A percentile compares a stretch with the other conserved stretches of the same genome.
These are phyloP conservation scores for Taphrina populina DNA, from an alignment of 1,139 yeast species.

Conservation along the genomic window DNA sequence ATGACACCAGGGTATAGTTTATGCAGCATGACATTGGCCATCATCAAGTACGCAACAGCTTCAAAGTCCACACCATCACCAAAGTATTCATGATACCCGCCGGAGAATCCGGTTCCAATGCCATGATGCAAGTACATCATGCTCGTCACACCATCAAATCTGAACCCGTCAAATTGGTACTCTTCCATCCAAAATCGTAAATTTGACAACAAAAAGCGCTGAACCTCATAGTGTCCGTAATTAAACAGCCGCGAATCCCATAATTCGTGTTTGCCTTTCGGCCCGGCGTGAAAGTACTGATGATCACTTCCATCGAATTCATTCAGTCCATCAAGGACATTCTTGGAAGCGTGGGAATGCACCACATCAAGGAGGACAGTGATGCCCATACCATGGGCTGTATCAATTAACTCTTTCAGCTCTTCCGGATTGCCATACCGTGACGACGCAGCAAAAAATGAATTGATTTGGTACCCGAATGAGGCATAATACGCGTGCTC, in stretches of 20 bases:
- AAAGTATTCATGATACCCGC: constrained; percentile 88
- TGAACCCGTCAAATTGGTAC: constrained; percentile 86
- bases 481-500: constrained; percentile 98
- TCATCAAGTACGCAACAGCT: constrained; percentile 79
- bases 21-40: constrained; percentile 75
- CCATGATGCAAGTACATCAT: constrained; percentile 94
- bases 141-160: constrained; percentile 95
- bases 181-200: constrained; percentile 79
- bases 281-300: constrained; percentile 87
- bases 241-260: constrained; percentile 96
- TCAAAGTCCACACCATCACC: constrained; percentile 81
- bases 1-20: constrained; percentile 59
- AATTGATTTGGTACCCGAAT: constrained; percentile 93
- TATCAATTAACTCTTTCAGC: constrained; percentile 81
- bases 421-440: constrained; percentile 89
- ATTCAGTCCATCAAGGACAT: constrained; percentile 89
- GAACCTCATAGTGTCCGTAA: constrained; percentile 85
- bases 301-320: constrained; percentile 94
- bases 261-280: constrained; percentile 78
- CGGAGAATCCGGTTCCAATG: constrained; percentile 80
- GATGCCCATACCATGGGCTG: constrained; percentile 86
- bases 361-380: constrained; percentile 87
- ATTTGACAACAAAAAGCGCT: constrained; percentile 83
- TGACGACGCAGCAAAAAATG: constrained; percentile 84
- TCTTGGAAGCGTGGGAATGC: constrained; percentile 93